Base-by-base conservation (phyloP, 2,329 filamentous ascomycete genomes). In the Pseudogymnoascus pannorum region DNA sequence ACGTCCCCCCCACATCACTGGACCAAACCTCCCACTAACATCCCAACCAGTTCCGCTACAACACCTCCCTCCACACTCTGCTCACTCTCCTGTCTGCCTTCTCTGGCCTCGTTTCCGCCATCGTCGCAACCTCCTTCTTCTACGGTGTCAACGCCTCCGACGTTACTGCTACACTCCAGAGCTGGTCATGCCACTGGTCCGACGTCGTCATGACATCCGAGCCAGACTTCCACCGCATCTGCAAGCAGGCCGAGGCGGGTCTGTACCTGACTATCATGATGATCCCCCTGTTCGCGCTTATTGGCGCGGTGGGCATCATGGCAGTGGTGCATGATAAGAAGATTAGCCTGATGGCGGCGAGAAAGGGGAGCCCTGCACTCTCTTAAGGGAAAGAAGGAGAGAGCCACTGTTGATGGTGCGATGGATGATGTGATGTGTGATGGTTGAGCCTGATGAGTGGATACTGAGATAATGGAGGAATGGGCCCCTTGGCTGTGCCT, bases 121-220 rank as follows among this genome's bases (percentile, higher is more conserved):
- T 85, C 58, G 74, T 85, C 61, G 78, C 79, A 64, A 79, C 84
- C 68, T 73, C 77, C 59, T 78, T 86, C 71, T 85, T 82, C 71
- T 87, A 85, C 68, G 76, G 75, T 60, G 76, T 82, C 70, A 81
- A 85, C 66, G 71, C 77, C 16, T 85, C 83, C 3, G 72, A 72
- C 12, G 76, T 75, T 7, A 73, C 75, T 62, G 81, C 84, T 68
- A 83, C 81, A 5, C 72, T 87, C 9, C 76, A 85, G 68, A 84
- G 81, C 71, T 87, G 84, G 84, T 81, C 78, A 40, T 87, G 84
- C 71, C 81, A 82, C 64, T 87, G 84, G 84, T 72, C 74, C 7
- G 68, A 75, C 20, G 73, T 85, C n/a, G 71, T 73, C 63, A 85
- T 86, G 81, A 4, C 31, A 1, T 66, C 68, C 14, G 72, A 78